These are phyloP conservation scores for Avena insularis DNA, from an alignment of 176 grass and related monocot species.

Conservation along the genomic window DNA sequence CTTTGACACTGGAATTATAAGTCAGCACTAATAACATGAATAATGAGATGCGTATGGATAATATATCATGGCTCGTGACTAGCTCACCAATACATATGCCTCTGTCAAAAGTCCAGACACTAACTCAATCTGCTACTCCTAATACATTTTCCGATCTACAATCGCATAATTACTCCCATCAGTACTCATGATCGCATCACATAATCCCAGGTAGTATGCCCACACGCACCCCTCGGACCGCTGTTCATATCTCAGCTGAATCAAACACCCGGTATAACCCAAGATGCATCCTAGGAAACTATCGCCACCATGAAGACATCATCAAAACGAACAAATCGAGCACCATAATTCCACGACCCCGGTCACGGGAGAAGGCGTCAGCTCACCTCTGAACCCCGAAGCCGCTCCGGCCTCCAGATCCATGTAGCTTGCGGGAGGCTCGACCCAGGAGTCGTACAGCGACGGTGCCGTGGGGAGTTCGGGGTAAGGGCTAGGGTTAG, in stretches of 20 bases:
- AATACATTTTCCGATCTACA: not conserved
- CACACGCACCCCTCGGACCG: not conserved
- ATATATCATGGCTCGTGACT: not conserved
- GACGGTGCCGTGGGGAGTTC: slow-evolving; percentile 40
- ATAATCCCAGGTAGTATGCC: not conserved
- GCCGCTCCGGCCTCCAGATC: not conserved
- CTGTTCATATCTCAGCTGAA: not conserved
- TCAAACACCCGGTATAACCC: not conserved
- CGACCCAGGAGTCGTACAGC: slow-evolving; percentile 42
- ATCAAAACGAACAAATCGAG: not conserved
- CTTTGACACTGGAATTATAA: not conserved
- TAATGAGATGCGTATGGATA: not conserved
- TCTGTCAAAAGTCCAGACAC: not conserved
- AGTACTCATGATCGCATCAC: not conserved
- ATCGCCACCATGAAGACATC: not conserved
- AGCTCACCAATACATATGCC: not conserved
- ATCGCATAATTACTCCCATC: not conserved
- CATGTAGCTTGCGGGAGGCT: slow-evolving; percentile 48
- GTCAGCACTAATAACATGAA: not conserved
- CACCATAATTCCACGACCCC: not conserved
- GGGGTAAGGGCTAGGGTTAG: slow-evolving; percentile 35
- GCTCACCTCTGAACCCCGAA: slow-evolving; percentile 18
- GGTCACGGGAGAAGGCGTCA: not conserved
- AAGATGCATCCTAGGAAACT: not conserved
- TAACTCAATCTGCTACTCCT: not conserved